Base-by-base conservation (phyloP, 139 green algal genomes). In the Pleodorina starrii region DNA sequence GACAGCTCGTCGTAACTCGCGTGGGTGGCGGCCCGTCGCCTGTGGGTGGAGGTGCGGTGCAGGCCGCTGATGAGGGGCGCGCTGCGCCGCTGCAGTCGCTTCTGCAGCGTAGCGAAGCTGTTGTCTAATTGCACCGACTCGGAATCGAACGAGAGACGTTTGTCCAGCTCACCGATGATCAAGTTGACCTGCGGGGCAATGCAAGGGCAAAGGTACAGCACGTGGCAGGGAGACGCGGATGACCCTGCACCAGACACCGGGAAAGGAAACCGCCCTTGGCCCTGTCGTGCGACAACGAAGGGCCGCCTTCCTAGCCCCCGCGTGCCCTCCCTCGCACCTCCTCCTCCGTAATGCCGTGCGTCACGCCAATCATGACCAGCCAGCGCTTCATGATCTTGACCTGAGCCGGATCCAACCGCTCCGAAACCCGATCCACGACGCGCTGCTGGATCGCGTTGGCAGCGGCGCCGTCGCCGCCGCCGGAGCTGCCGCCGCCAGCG, bases 381-480 rank as follows among this genome's bases (percentile, higher is more conserved):
- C 69, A 89, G 23, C 50, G 51, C 71, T 82, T 82, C 69, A 89
- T 73, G 46, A 68, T 82, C 32, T 51, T 43, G 12, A 89, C 84
- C 2, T 54, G 48, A 0, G 50, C 72, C 0, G 68, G 69, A 44
- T 89, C 84, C 76, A 84, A 44, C 5, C 76, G 76, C 76, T 84
- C 76, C 12, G n/a, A 50, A 43, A 83, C 43, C 32, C 69, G 68
- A 35, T 73, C 72, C 36, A 27, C 54, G 27, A 84, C 32, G 54
- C 73, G 72, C 85, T 78, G 46, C 54, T 48, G 36, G 54, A 90
- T 43, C 83, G 83, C 83, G 44, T 88, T 88, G 17, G 35, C n/a
- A 1, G 43, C 50, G 11, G 27, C 74, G 12, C 46, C 44, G 74
- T 25, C 44, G 36, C 57, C 78, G 36, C 35, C 36, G 43, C 6